Conservation (phyloP, 176 grass and related monocot species). For the Zoysia japonica region DNA sequence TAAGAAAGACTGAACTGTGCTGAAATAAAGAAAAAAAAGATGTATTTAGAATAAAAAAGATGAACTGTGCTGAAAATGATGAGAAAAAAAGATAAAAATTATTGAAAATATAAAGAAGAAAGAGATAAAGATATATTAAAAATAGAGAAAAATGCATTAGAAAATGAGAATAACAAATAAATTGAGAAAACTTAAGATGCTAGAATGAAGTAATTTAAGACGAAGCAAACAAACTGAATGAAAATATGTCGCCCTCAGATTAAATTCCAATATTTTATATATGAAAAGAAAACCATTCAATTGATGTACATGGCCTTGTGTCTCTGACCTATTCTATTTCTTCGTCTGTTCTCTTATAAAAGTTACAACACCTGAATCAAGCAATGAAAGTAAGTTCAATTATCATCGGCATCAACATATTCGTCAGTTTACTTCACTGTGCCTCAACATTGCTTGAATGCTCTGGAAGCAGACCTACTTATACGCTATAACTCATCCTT, state of each 20-base stretch:
- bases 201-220: too few relatives aligned
- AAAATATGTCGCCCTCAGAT: neutral
- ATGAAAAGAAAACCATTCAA: neutral
- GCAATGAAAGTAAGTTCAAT: neutral
- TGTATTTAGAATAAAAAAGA: too few relatives aligned
- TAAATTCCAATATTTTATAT: neutral
- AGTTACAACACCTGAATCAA: neutral
- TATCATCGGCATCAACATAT: neutral
- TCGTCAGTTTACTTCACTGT: neutral
- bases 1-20: too few relatives aligned
- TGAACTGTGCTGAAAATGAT: too few relatives aligned
- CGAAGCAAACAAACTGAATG: too few relatives aligned
- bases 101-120: too few relatives aligned
- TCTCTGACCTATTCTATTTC: slow-evolving; percentile 13
- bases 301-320: slow-evolving; percentile 7
- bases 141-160: too few relatives aligned
- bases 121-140: too few relatives aligned
- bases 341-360: neutral
- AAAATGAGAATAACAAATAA: too few relatives aligned
- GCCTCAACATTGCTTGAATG: neutral
- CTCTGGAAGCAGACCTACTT: neutral
- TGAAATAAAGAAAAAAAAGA: too few relatives aligned
- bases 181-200: too few relatives aligned
- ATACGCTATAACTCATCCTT: slow-evolving; percentile 67
- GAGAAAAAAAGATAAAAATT: too few relatives aligned